Evolutionary conservation across 2,329 filamentous ascomycete genomes (phyloP).

Genomic region (Nigrograna mackinnonii): DNA sequence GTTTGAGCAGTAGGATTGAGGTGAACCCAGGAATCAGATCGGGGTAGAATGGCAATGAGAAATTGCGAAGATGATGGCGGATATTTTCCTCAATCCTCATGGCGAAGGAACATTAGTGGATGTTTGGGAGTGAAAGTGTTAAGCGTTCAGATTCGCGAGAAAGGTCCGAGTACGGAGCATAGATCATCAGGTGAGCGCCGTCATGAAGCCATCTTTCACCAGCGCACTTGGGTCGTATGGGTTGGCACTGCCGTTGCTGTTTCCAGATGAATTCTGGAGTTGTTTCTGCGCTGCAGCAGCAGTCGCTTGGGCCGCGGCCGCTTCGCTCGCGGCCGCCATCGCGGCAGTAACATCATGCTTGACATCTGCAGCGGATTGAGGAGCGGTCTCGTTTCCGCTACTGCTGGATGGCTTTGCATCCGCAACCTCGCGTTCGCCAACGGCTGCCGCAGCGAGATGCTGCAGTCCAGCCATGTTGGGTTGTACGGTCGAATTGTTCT

Average conservation of each 20-base stretch:
- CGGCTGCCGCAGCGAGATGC: conserved; percentile 42
- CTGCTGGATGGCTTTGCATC: conserved; percentile 30
- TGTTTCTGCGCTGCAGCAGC: conserved; percentile 37
- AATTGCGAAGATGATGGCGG: no score
- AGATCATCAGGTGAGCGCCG: not conserved
- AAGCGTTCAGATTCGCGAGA: no score
- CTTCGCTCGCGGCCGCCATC: conserved; percentile 40
- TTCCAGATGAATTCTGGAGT: conserved; percentile 10
- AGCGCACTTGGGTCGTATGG: conserved; percentile 13
- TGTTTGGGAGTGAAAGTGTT: no score
- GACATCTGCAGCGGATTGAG: conserved; percentile 10
- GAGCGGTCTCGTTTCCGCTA: conserved; percentile 18
- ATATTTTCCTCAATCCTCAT: no score
- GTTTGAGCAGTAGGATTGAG: no score
- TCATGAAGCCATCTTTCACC: conserved; percentile 12
- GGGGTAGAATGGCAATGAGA: not conserved
- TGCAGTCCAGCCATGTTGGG: conserved; percentile 43
- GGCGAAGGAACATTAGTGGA: no score
- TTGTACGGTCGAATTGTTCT: conserved; percentile 25
- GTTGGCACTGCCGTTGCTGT: conserved; percentile 3
- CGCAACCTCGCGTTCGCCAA: conserved; percentile 37
- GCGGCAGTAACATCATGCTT: conserved; percentile 41
- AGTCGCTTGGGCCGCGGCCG: conserved; percentile 38
- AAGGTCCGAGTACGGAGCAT: no score
- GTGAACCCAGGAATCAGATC: not conserved